Conservation (phyloP, 495 filamentous ascomycete genomes). For the Penicillium maclennaniae region DNA sequence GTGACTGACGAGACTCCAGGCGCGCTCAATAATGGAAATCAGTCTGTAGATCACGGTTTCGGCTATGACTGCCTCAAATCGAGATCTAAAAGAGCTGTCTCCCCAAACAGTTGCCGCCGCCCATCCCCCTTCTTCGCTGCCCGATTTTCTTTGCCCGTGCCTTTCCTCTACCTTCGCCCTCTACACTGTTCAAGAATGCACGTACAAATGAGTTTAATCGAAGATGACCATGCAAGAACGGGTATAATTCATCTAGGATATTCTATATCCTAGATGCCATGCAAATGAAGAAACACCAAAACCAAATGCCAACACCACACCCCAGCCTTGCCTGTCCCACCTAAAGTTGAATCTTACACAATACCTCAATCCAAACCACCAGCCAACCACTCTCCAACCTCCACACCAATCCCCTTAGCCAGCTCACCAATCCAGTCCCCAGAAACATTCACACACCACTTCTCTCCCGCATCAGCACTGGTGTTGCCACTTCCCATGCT, state of each 20-base stretch:
- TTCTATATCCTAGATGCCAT: neutral
- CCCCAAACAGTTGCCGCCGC: no score
- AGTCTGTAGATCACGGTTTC: no score
- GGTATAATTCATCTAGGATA: neutral
- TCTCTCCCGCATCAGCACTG: slow-evolving; percentile 40
- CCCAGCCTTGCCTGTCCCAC: neutral
- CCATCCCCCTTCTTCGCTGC: no score
- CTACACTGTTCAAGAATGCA: neutral
- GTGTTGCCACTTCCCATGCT: slow-evolving; percentile 37
- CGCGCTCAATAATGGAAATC: no score
- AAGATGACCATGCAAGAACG: neutral
- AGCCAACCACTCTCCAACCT: slow-evolving; percentile 48
- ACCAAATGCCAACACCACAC: slow-evolving; percentile 3
- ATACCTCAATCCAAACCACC: slow-evolving; percentile 38
- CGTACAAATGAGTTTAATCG: neutral
- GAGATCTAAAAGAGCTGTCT: no score
- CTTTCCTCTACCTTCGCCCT: neutral
- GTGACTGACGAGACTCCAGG: no score
- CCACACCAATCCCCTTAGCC: slow-evolving; percentile 45
- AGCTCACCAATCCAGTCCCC: slow-evolving; percentile 47
- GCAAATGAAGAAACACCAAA: slow-evolving; percentile 6
- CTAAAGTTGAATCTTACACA: neutral
- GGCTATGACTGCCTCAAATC: no score
- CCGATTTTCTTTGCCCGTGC: no score
- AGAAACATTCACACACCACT: slow-evolving; percentile 47